phyloP scores from a whole-genome alignment of 139 green algal species.

The Pycnococcus provasolii region DNA sequence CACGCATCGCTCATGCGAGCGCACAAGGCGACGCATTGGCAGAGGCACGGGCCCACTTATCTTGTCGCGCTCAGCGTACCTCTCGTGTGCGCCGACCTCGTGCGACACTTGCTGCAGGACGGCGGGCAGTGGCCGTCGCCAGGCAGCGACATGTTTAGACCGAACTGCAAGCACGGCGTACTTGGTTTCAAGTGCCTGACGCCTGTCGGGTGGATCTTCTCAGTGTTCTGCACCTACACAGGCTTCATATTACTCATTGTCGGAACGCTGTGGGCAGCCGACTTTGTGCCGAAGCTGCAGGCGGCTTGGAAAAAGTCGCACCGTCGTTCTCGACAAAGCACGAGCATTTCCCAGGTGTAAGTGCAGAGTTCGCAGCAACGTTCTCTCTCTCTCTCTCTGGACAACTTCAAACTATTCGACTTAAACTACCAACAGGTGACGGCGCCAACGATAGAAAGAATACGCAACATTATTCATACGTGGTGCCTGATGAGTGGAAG shows the following conservation, averaged over 20 bases:
- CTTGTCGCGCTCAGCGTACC: slow-evolving; percentile 36
- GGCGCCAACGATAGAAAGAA: too few species aligned
- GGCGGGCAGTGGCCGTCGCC: slow-evolving; percentile 36
- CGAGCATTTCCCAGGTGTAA: too few species aligned
- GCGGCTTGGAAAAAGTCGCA: neutral
- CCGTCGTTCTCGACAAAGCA: too few species aligned
- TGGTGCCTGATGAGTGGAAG: too few species aligned
- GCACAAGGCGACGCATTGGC: neutral
- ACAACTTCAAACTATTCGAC: too few species aligned
- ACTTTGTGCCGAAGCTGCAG: slow-evolving; percentile 29
- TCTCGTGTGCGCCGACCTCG: slow-evolving; percentile 46
- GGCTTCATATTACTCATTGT: slow-evolving; percentile 42
- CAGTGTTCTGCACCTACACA: slow-evolving; percentile 46
- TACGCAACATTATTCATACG: too few species aligned
- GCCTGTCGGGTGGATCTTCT: slow-evolving; percentile 40
- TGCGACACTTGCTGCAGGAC: slow-evolving; percentile 52
- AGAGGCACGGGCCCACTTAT: slow-evolving; percentile 35
- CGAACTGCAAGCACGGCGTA: slow-evolving; percentile 31
- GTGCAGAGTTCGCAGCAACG: too few species aligned
- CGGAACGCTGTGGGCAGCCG: slow-evolving; percentile 30
- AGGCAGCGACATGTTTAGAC: slow-evolving; percentile 43
- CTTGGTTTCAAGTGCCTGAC: slow-evolving; percentile 41
- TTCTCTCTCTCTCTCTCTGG: too few species aligned
- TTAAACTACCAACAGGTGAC: too few species aligned
- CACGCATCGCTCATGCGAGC: too few species aligned